A percentile compares a stretch with the other conserved stretches of the same genome.
phyloP scores from a whole-genome alignment of 352 stramenopile species.

The Elongisporangium prolatum region DNA sequence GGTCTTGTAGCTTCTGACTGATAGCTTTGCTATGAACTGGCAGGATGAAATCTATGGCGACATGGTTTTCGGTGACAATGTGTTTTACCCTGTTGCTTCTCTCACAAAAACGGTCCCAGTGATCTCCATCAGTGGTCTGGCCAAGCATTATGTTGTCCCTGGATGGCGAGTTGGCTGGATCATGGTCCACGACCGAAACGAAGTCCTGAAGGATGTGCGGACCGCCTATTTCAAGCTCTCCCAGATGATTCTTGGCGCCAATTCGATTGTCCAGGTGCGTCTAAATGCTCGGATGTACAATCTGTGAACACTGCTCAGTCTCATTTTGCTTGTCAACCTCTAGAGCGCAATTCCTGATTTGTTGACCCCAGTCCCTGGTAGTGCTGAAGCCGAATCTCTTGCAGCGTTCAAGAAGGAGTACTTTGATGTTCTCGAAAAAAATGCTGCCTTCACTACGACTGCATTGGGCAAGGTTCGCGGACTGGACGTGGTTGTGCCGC shows the following conservation, averaged over 20 bases:
- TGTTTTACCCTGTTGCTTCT: conserved; percentile 81
- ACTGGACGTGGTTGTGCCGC: conserved; percentile 81
- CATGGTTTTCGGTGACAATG: conserved; percentile 70
- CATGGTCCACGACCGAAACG: conserved; percentile 90
- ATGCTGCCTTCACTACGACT: conserved; percentile 81
- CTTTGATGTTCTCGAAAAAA: conserved; percentile 78
- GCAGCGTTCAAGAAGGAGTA: conserved; percentile 81
- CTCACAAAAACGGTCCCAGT: conserved; percentile 81
- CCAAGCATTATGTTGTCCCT: conserved; percentile 95
- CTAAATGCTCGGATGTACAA: background rate
- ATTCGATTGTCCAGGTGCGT: conserved; percentile 78
- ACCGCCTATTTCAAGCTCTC: conserved; percentile 88
- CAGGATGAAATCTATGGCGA: conserved; percentile 84
- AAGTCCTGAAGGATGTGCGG: conserved; percentile 77
- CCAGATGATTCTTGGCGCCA: conserved; percentile 91
- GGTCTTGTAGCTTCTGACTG: background rate
- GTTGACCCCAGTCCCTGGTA: conserved; percentile 59
- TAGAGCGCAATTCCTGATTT: conserved; percentile 82
- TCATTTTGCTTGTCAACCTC: background rate
- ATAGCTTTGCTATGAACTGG: background rate
- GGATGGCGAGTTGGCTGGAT: conserved; percentile 96
- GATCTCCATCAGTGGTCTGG: conserved; percentile 80
- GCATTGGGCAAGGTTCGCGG: conserved; percentile 73
- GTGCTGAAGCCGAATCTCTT: conserved; percentile 55
- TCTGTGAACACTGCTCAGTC: background rate